Evolutionary conservation across 371 early-diverging fungal species (phyloP).

Genomic region (Mucor piriformis): DNA sequence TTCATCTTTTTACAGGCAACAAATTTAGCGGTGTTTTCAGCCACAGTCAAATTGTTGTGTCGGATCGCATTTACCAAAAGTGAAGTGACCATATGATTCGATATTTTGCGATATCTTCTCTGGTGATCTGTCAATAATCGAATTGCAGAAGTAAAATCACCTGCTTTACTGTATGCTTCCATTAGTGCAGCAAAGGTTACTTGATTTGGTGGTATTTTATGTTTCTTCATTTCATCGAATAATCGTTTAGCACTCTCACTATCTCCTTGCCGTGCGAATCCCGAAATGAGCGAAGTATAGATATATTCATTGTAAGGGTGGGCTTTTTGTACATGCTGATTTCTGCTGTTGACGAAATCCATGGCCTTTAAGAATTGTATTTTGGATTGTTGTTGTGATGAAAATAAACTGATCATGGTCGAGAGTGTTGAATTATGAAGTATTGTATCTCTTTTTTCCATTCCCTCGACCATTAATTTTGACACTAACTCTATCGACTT

Average conservation of each 20-base stretch:
- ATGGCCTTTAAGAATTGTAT: constrained; percentile 35
- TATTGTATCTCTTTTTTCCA: constrained; percentile 18
- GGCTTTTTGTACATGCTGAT: neutral
- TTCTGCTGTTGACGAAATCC: constrained; percentile 12
- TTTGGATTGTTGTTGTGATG: constrained; percentile 16
- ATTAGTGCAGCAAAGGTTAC: constrained; percentile 40
- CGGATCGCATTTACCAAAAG: constrained; percentile 40
- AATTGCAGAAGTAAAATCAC: constrained; percentile 34
- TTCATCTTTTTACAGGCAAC: constrained; percentile 16
- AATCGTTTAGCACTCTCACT: constrained; percentile 31
- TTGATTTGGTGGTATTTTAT: constrained; percentile 30
- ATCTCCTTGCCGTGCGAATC: constrained; percentile 39
- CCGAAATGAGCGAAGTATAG: constrained; percentile 48
- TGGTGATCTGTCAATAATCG: constrained; percentile 17
- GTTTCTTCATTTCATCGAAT: constrained; percentile 40
- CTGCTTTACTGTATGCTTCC: constrained; percentile 43
- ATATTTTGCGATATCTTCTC: constrained; percentile 3
- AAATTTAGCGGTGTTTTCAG: constrained; percentile 13
- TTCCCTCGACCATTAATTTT: constrained; percentile 26
- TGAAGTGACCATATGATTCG: constrained; percentile 31
- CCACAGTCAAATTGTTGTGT: constrained; percentile 26
- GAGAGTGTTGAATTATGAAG: constrained; percentile 32
- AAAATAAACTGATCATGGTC: constrained; percentile 30
- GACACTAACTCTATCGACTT: constrained; percentile 9
- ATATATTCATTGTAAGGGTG: constrained; percentile 38